phyloP scores from a whole-genome alignment of 2,329 filamentous ascomycete species.

The Stemphylium vesicarium region DNA sequence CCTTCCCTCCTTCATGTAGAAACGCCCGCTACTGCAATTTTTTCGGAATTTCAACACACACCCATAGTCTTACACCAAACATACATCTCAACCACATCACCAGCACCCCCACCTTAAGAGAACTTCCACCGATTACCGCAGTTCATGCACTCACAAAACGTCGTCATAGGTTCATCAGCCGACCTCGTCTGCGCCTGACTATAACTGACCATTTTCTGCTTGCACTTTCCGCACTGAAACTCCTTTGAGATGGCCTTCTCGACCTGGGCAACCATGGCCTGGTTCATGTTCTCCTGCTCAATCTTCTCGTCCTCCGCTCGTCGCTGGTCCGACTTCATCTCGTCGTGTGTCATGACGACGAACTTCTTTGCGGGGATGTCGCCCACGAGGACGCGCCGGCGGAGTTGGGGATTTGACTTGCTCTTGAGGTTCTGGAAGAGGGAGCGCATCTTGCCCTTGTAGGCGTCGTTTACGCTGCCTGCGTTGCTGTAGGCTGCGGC shows the following conservation, averaged over 20 bases:
- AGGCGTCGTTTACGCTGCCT: constrained; percentile 73
- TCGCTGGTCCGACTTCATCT: constrained; percentile 87
- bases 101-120: constrained; percentile 26
- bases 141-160: constrained; percentile 61
- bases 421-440: constrained; percentile 95
- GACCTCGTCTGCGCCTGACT: constrained; percentile 93
- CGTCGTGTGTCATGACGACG: constrained; percentile 85
- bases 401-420: constrained; percentile 81
- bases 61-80: constrained; percentile 4
- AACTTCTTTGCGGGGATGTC: constrained; percentile 76
- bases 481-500: constrained; percentile 73
- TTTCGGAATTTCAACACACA: neutral
- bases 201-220: constrained; percentile 93
- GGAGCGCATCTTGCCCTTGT: constrained; percentile 88
- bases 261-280: constrained; percentile 90
- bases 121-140: constrained; percentile 61
- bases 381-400: constrained; percentile 75
- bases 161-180: constrained; percentile 85
- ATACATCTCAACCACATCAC: neutral
- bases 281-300: constrained; percentile 93
- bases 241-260: constrained; percentile 90
- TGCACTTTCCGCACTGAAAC: constrained; percentile 89
- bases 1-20: neutral
- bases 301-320: constrained; percentile 76
- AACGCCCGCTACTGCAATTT: constrained; percentile 9